Evolutionary conservation across 73 alveolate genomes (phyloP).

Genomic region (Tetrahymena malaccensis): DNA sequence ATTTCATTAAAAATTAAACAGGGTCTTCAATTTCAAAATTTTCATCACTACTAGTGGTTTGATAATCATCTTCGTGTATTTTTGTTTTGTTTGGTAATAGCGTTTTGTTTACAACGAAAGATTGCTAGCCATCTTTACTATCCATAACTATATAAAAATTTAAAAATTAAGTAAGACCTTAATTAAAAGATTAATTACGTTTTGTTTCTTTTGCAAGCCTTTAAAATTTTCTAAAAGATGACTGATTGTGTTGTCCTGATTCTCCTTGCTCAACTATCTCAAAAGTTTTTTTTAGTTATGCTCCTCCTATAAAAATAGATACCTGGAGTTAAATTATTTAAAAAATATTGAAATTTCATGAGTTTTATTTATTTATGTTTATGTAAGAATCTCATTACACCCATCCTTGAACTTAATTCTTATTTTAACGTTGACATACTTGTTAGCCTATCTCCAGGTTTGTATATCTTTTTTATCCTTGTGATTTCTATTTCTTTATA

Average conservation of each 20-base stretch:
- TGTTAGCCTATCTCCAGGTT: background rate
- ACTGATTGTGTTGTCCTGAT: background rate
- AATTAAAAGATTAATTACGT: background rate
- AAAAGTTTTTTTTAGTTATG: background rate
- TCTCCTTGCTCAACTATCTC: background rate
- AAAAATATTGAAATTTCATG: background rate
- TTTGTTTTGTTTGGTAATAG: background rate
- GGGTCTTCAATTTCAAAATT: background rate
- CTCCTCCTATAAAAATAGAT: background rate
- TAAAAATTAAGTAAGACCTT: too few relatives aligned
- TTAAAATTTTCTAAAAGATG: background rate
- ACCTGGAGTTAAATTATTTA: background rate
- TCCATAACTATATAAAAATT: background rate
- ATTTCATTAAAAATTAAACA: background rate
- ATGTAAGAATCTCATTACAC: background rate
- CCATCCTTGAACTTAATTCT: background rate
- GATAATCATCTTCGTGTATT: background rate
- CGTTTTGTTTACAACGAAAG: background rate
- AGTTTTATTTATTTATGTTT: background rate
- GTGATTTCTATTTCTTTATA: background rate
- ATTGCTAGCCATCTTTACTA: background rate
- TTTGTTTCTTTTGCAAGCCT: background rate
- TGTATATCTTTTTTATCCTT: background rate
- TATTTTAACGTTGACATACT: background rate
- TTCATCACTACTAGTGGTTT: background rate